Evolutionary conservation across 352 stramenopile species (phyloP), one percentile per base, ranked within the genome.

Genomic region (Globisporangium parvum): DNA sequence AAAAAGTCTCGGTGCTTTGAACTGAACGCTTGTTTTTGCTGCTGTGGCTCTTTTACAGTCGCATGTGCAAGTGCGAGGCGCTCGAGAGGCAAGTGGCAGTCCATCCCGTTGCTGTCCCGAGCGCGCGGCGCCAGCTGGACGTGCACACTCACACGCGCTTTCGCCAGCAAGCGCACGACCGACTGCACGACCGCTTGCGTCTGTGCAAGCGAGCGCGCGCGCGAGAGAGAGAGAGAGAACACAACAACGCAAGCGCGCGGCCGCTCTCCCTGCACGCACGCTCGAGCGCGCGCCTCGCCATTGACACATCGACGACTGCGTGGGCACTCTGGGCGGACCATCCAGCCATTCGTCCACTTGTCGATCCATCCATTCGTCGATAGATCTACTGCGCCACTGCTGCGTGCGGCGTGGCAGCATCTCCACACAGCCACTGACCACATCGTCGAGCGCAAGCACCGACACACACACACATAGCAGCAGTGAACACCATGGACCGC

Each of bases 401-500:
- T 37, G 31, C 8, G 1, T 12, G 31, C 31, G 10, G 8, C 31
- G 31, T 37, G 31, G 31, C 31, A 37, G 6, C 14, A 31, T 10
- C 14, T 24, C 41, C 18, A 39, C 12, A 37, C 10, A 35, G 6
- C 5, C 4, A 47, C 10, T 31, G 15, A 60, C 26, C 4, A 52
- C 31, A 14, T 37, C 31, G 10, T 37, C 10, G 31, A 14, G 3
- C 26, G 23, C 41, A 18, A 20, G n/a, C 41, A 17, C 20, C 26
- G 9, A 45, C 15, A 45, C 14, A 55, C 21, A 37, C 12, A n/a
- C 20, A 14, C 10, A 31, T 2, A n/a, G 10, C 26, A 6, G 53
- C 26, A 31, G 26, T 6, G 23, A 8, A 20, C 37, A 53, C 6
- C n/a, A 94, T 94, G 85, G 85, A 94, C 59, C 85, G 85, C 48